Conservation (phyloP, 331 rosid species). For the Stylosanthes scabra region DNA sequence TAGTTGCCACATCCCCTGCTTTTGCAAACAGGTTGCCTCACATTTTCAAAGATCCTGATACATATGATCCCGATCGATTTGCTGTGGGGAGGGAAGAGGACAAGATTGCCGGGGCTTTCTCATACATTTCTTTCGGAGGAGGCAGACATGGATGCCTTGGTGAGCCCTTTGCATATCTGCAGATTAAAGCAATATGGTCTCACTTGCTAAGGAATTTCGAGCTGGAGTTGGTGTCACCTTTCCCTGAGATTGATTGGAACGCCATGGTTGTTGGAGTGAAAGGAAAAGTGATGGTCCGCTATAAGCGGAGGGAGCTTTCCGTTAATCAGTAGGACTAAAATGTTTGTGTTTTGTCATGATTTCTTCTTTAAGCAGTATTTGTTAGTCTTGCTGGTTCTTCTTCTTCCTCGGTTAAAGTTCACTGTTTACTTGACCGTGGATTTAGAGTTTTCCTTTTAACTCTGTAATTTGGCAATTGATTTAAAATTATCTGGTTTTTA, state of each 20-base stretch:
- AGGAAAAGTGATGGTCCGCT: slow-evolving; percentile 90
- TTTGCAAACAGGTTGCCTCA: slow-evolving; percentile 83
- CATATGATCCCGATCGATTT: slow-evolving; percentile 76
- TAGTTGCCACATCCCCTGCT: slow-evolving; percentile 91
- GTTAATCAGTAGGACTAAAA: slow-evolving; percentile 32
- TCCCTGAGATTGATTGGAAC: slow-evolving; percentile 70
- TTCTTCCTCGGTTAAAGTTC: slow-evolving; percentile 30
- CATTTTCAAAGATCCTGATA: slow-evolving; percentile 74
- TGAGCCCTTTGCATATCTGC: slow-evolving; percentile 93
- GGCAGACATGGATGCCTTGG: slow-evolving; percentile 98
- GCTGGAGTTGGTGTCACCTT: slow-evolving; percentile 74
- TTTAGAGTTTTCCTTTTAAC: slow-evolving; percentile 36
- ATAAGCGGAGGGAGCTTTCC: slow-evolving; percentile 73
- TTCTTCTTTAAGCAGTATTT: slow-evolving; percentile 31
- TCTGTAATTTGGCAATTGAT: slow-evolving; percentile 22
- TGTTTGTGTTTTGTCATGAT: slow-evolving; percentile 19
- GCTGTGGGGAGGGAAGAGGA: slow-evolving; percentile 82
- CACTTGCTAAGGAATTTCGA: slow-evolving; percentile 92
- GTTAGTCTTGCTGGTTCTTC: slow-evolving; percentile 33
- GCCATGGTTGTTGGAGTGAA: slow-evolving; percentile 99
- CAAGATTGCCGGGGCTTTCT: slow-evolving; percentile 85
- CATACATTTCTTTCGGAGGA: slow-evolving; percentile 90
- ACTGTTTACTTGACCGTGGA: slow-evolving; percentile 32
- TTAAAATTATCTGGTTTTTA: slow-evolving; percentile 1
- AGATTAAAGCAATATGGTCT: slow-evolving; percentile 91